Evolutionary conservation across 2,329 filamentous ascomycete species (phyloP), one percentile per base, ranked within the genome.

Genomic region (Colletotrichum caudatum): DNA sequence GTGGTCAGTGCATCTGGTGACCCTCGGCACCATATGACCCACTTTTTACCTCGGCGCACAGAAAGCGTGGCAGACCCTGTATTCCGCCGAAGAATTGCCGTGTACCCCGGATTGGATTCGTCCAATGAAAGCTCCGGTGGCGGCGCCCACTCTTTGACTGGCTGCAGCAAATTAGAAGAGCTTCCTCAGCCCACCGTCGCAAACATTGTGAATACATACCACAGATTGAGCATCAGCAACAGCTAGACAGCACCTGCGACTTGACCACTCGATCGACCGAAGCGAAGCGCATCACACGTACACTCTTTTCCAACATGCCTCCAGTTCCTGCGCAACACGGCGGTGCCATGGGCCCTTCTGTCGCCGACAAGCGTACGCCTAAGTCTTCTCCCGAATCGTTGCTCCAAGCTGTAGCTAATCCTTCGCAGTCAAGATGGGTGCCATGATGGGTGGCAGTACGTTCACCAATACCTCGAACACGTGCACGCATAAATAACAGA

Each of bases 401-500:
- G 26, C 39, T 29, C 16, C 5, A 46, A 56, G 46, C 50, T 65
- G 8, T 23, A 29, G 75, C 80, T 81, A 78, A 71, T 64, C 62
- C 23, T 48, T 58, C 62, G 77, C 81, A 97, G 94, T 95, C 82
- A 98, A 97, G 87, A 98, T 98, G 94, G 96, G 96, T 77, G 94
- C 93, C 74, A 92, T 99, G 92, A 98, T 98, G 94, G 96, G 96
- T 77, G 94, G 94, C 81, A 97, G 95, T 98, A 93, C 78, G 94
- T 89, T 64, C 63, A 48, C 64, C 48, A 57, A 23, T 64, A 18
- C 37, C 44, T 16, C 44, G 44, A 20, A 9, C 14, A 26, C 60
- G 14, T 5, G n/a, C 8, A 2, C 3, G 7, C 16, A 41, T 2
- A 51, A n/a, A n/a, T 33, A 59, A 66, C 83, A 85, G 76, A 85